Base-by-base conservation (phyloP, 805 yeast species). In the Clavispora santaluciae region DNA sequence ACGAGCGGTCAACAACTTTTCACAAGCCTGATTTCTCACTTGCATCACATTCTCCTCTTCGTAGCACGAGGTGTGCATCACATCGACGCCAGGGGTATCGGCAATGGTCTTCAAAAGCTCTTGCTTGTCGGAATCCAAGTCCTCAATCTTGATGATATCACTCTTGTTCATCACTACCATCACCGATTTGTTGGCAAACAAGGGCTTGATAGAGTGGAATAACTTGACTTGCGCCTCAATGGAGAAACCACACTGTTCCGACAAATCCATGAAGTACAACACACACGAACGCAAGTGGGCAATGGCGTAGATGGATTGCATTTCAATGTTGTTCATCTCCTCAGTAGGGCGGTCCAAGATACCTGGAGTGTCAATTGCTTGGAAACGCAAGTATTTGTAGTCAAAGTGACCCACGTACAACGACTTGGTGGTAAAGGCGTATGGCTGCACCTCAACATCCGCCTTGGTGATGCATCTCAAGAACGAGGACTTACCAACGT, bases 261-360 rank as follows among this genome's bases (percentile, higher is more conserved):
- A 86, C 54, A 91, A 76, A 75, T 93, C 99, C 99, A 93, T 93
- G 62, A 93, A 93, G 72, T 93, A 93, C 59, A 93, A 69, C 34
- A 93, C 96, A 65, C 97, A 87, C 22, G 98, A 90, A 63, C 98
- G 81, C 66, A 93, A 79, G 68, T 93, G 99, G 24, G 99, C 99
- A 74, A 93, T 89, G 47, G 99, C 99, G 59, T 93, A 93, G 59
- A 93, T 93, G 38, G 95, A 86, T 73, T 93, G 99, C 99, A 93
- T 93, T 73, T 93, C 99, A 66, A 93, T 93, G 69, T 93, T 93
- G 75, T 93, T 93, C 99, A 93, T 93, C 64, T 93, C 99, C 68
- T 93, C 99, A 34, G 97, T 89, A 45, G 99, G 99, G 66, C 98
- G 82, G 68, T 93, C 99, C 63, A 93, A 75, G 57, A 93, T 90